Conservation (phyloP, 192 early-diverging fungal species). For the Anaeromyces robustus region DNA sequence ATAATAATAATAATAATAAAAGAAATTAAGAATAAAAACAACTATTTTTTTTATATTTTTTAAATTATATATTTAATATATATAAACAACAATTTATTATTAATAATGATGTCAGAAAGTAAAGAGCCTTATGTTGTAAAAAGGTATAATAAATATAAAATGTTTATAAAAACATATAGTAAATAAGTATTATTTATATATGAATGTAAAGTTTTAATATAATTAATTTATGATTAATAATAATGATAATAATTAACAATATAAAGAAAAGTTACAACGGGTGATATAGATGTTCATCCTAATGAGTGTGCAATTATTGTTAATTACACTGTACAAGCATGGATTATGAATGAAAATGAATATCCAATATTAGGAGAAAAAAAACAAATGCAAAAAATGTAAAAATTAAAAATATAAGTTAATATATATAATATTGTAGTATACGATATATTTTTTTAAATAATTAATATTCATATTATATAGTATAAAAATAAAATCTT, state of each 20-base stretch:
- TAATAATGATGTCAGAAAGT: not conserved
- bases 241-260: not conserved
- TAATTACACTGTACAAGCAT: not conserved
- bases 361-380: not conserved
- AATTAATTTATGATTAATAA: not conserved
- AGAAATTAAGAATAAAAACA: too few species aligned
- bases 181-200: too few species aligned
- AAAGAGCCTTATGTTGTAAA: not conserved
- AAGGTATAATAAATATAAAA: not conserved
- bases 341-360: not conserved
- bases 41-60: too few species aligned
- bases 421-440: too few species aligned
- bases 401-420: not conserved
- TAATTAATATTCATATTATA: not conserved
- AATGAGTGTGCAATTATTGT: not conserved
- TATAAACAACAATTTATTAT: too few species aligned
- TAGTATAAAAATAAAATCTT: constrained; percentile 1
- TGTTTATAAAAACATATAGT: too few species aligned
- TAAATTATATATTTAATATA: too few species aligned
- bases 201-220: not conserved
- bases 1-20: too few species aligned
- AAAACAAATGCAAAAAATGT: not conserved
- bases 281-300: not conserved
- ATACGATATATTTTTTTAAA: too few species aligned
- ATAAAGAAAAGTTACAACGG: not conserved